Evolutionary conservation across 345 rosid genomes (phyloP).

Genomic region (Crucihimalaya himalaica): DNA sequence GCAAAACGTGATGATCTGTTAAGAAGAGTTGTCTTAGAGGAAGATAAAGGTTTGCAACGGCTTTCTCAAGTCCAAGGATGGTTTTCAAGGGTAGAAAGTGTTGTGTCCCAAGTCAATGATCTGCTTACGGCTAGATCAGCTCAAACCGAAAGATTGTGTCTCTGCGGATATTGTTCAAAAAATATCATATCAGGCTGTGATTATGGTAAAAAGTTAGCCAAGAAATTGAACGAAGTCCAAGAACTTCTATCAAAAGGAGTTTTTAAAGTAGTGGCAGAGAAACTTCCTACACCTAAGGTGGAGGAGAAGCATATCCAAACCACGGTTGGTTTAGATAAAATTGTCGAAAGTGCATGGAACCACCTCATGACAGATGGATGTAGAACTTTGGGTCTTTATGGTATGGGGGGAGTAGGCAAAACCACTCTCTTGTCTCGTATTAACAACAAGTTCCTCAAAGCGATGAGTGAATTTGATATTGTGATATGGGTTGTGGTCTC

Average conservation of each 20-base stretch:
- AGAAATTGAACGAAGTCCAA: neutral
- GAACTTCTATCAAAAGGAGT: neutral
- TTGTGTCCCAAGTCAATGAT: neutral
- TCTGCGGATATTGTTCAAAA: neutral
- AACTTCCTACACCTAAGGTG: neutral
- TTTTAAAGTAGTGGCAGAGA: neutral
- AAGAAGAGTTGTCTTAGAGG: neutral
- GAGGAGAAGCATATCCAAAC: neutral
- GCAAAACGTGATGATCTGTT: neutral
- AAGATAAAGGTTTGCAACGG: neutral
- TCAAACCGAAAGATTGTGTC: neutral
- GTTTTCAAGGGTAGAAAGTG: neutral
- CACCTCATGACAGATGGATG: neutral
- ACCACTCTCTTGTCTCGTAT: neutral
- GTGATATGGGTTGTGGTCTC: neutral
- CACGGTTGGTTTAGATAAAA: neutral
- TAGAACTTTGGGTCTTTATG: neutral
- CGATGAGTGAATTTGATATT: neutral
- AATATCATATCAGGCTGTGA: neutral
- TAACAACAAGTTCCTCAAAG: neutral
- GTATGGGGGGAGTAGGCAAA: neutral
- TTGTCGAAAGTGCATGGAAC: neutral
- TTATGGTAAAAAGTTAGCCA: neutral
- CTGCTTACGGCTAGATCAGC: neutral
- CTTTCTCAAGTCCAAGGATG: neutral